These are phyloP conservation scores for Aciculosporium take DNA, from an alignment of 2,329 filamentous ascomycete genomes.

Conservation along the genomic window DNA sequence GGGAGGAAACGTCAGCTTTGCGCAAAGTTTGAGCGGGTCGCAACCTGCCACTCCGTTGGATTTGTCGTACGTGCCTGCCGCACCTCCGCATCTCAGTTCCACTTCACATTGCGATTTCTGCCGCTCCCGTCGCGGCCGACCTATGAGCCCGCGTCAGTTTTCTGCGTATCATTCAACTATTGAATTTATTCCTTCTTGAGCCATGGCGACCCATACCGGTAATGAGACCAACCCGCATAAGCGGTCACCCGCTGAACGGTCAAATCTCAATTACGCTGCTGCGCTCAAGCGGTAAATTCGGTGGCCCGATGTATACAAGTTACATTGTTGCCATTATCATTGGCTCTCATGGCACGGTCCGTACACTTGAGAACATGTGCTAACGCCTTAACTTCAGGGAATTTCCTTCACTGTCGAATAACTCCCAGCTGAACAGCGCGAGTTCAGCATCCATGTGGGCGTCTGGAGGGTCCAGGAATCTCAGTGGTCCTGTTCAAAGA, in stretches of 20 bases:
- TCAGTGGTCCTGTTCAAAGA: constrained; percentile 35
- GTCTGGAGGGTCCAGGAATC: constrained; percentile 31
- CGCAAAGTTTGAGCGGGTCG: constrained; percentile 49
- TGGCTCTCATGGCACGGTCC: neutral
- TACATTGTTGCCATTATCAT: neutral
- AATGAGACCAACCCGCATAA: constrained; percentile 7
- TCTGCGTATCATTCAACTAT: neutral
- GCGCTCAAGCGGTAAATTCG: constrained; percentile 18
- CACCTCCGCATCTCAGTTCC: constrained; percentile 2
- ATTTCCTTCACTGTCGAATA: constrained; percentile 52
- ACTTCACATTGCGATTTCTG: neutral
- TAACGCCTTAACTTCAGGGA: constrained; percentile 30
- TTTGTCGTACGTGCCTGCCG: constrained; percentile 42
- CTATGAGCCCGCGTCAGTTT: neutral
- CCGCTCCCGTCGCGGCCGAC: neutral
- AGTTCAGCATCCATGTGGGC: constrained; percentile 42
- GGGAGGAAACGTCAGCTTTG: constrained; percentile 48
- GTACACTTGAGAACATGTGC: neutral
- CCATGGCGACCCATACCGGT: constrained; percentile 7
- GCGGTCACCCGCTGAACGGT: constrained; percentile 2
- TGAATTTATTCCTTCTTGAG: neutral
- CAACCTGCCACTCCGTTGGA: constrained; percentile 49
- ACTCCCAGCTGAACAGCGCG: constrained; percentile 36
- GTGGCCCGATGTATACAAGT: neutral
- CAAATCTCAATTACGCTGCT: constrained; percentile 15